Percentiles rank a stretch among this genome's conserved stretches.
phyloP scores from a whole-genome alignment of 2,329 filamentous ascomycete species.

The Cercospora zeina region DNA sequence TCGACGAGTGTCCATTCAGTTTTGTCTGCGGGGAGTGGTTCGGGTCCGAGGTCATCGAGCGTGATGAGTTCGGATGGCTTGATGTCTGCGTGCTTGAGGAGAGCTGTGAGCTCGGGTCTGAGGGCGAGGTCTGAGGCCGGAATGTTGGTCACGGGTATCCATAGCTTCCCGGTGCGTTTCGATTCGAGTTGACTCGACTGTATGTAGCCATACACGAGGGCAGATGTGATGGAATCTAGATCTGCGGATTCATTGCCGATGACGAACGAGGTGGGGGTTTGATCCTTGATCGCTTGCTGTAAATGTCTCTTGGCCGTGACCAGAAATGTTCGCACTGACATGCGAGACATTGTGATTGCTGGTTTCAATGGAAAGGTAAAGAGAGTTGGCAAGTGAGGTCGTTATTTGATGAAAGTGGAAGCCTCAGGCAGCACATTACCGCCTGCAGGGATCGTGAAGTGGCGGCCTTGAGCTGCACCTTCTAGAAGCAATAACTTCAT shows the following conservation, averaged over 20 bases:
- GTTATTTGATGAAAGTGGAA: not conserved
- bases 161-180: slow-evolving; percentile 53
- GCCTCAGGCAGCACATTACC: not conserved
- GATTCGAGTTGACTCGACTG: slow-evolving; percentile 58
- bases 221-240: slow-evolving; percentile 76
- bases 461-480: slow-evolving; percentile 4
- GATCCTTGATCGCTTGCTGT: slow-evolving; percentile 43
- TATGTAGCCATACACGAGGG: slow-evolving; percentile 73
- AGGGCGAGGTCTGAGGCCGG: slow-evolving; percentile 66
- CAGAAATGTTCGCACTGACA: slow-evolving; percentile 51
- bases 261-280: slow-evolving; percentile 51
- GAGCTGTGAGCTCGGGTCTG: slow-evolving; percentile 70
- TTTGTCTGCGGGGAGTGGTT: slow-evolving; percentile 52
- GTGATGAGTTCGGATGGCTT: slow-evolving; percentile 64
- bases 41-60: slow-evolving; percentile 55
- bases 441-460: slow-evolving; percentile 6
- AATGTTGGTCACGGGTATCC: slow-evolving; percentile 74
- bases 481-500: slow-evolving; percentile 7
- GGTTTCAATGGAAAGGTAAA: not conserved
- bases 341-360: slow-evolving; percentile 43
- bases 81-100: slow-evolving; percentile 63
- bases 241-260: slow-evolving; percentile 65
- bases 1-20: slow-evolving; percentile 75
- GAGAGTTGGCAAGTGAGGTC: not conserved
- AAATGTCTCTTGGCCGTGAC: slow-evolving; percentile 48